Conservation (phyloP, 768 basidiomycete genomes). For the Tylopilus plumbeoviolaceoides region DNA sequence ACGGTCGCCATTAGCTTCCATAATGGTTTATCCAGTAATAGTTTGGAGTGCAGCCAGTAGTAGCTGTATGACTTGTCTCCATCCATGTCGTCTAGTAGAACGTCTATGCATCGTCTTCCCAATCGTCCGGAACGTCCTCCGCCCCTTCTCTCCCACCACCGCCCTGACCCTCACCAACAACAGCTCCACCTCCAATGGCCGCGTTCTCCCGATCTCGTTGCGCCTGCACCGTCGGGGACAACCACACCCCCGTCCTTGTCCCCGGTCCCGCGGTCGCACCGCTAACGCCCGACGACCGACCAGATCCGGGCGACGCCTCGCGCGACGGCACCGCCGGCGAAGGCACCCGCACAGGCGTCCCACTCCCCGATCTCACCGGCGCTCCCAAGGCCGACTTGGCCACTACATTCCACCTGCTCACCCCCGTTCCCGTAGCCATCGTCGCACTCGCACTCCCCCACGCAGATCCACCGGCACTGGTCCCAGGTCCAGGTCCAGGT, state of each 20-base stretch:
- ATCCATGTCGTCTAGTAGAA: background rate
- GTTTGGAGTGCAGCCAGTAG: too few species aligned
- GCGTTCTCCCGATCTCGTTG: constrained; percentile 9
- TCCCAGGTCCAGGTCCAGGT: background rate
- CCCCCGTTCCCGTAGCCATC: background rate
- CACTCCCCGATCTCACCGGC: constrained; percentile 1
- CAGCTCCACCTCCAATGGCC: background rate
- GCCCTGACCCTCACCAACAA: background rate
- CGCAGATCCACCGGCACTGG: background rate
- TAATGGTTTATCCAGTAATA: too few species aligned
- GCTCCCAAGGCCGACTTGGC: constrained; percentile 13
- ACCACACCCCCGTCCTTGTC: constrained; percentile 15
- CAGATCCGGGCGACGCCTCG: constrained; percentile 10
- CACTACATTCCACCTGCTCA: constrained; percentile 17
- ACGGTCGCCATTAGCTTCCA: too few species aligned
- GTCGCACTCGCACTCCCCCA: background rate
- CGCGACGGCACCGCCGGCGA: constrained; percentile 9
- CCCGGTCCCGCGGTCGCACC: too few species aligned
- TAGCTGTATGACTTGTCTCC: too few species aligned
- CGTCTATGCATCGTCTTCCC: constrained; percentile 49
- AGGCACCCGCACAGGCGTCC: constrained; percentile 8
- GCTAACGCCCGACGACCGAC: background rate
- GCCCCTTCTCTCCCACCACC: background rate
- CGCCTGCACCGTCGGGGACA: constrained; percentile 17
- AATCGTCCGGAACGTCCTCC: constrained; percentile 44